Evolutionary conservation across 805 yeast genomes (phyloP), one percentile per base, ranked within the genome.

Genomic region (Komagataella pseudopastoris): DNA sequence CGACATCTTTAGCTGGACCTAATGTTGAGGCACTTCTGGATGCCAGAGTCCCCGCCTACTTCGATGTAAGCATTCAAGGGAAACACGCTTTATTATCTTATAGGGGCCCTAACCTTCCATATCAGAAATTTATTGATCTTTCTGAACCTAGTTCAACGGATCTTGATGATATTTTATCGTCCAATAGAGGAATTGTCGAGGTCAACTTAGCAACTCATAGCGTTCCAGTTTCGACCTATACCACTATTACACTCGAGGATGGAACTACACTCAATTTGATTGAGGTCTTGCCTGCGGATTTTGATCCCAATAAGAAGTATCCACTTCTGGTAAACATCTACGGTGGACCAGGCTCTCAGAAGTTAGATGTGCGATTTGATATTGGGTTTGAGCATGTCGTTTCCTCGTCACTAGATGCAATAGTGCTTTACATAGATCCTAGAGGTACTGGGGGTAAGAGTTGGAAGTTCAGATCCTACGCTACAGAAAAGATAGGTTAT

Each of bases 371-470:
- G 14, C 62, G 67, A 20, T 80, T 74, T 55, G 61, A 62, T 6
- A 64, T 78, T 22, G 78, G 76, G 7, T 80, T 84, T 56, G 83
- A 81, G 56, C 83, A 82, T 49, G 70, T 78, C 3, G 74, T 80
- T 0, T 70, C 80, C 22, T 75, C 86, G 1, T 69, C 73, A 2
- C 59, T 83, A 47, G 77, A 81, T 58, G 78, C 83, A 0, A 71
- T 85, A 24, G 80, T 85, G 1, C 63, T 85, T 50, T 73, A 78
- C 47, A 77, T 86, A 47, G 95, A 86, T 58, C 93, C 95, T 16
- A 70, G 93, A 62, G 93, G 95, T 2, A 84, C 93, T 0, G 88
- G 86, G n/a, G 84, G 82, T 4, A 78, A 79, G 59, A 88, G 86
- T 3, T 85, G 93, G 91, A 65, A 65, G 22, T 77, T 74, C 56